These are phyloP conservation scores for Platismatia glauca DNA, from an alignment of 495 filamentous ascomycete species.

Conservation along the genomic window DNA sequence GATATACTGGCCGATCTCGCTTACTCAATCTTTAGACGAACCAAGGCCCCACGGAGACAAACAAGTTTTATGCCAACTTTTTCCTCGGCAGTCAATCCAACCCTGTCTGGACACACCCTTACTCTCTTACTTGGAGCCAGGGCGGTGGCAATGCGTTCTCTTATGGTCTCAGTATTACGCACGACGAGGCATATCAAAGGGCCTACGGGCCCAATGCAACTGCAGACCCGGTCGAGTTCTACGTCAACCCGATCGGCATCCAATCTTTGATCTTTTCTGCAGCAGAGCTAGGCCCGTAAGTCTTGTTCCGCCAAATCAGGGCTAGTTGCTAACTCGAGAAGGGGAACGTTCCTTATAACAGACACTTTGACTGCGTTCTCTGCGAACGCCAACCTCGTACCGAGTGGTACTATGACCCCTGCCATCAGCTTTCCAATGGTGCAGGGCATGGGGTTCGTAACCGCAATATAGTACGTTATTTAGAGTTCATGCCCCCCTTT, in stretches of 20 bases:
- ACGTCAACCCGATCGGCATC: conserved; percentile 72
- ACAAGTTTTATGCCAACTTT: conserved; percentile 91
- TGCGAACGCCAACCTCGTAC: conserved; percentile 57
- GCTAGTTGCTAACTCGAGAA: not conserved
- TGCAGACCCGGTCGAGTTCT: conserved; percentile 53
- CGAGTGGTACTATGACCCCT: conserved; percentile 40
- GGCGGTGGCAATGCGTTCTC: conserved; percentile 56
- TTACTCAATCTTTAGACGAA: conserved; percentile 25
- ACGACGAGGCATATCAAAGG: conserved; percentile 55
- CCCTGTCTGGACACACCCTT: conserved; percentile 75
- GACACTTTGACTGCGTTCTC: conserved; percentile 62
- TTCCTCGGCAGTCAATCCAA: conserved; percentile 71
- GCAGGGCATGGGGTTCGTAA: conserved; percentile 85
- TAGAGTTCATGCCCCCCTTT: not conserved
- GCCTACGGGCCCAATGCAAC: conserved; percentile 47
- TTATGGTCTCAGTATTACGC: conserved; percentile 69
- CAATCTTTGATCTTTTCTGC: conserved; percentile 75
- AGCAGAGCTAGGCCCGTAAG: conserved; percentile 49
- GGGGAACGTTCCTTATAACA: conserved; percentile 47
- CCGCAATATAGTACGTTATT: conserved; percentile 49
- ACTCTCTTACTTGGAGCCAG: conserved; percentile 67
- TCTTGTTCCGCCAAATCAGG: not conserved
- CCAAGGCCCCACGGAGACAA: conserved; percentile 47
- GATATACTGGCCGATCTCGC: conserved; percentile 33
- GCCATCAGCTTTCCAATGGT: conserved; percentile 70